Conservation (phyloP, 345 rosid genomes). For the Rhizophora apiculata region DNA sequence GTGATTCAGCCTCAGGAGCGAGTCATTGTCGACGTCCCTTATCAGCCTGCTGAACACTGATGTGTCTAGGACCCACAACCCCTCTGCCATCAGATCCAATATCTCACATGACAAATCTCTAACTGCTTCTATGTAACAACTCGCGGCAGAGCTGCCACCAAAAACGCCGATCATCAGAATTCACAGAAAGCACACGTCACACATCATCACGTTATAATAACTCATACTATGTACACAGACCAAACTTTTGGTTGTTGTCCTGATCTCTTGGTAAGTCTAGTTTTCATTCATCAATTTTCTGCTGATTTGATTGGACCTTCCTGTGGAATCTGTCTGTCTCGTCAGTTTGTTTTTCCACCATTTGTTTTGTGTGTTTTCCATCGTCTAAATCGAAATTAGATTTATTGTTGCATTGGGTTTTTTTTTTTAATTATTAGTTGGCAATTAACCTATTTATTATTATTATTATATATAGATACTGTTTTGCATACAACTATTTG, state of each 20-base stretch:
- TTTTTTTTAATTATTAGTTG: too few relatives aligned
- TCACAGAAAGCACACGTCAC: not conserved
- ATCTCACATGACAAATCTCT: constrained; percentile 65
- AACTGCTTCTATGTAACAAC: constrained; percentile 58
- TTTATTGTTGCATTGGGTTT: too few relatives aligned
- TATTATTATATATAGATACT: too few relatives aligned
- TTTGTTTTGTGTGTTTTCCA: not conserved
- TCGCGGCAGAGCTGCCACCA: constrained; percentile 55
- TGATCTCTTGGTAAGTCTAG: not conserved
- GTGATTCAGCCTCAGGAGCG: constrained; percentile 70
- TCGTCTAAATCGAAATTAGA: too few relatives aligned
- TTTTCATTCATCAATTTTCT: not conserved
- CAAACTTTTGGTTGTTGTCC: not conserved
- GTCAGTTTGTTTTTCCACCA: constrained; percentile 4
- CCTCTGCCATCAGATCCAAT: constrained; percentile 76
- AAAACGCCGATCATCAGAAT: not conserved
- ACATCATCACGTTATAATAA: not conserved
- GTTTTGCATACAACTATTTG: not conserved
- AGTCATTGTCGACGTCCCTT: constrained; percentile 73
- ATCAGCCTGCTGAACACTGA: constrained; percentile 55
- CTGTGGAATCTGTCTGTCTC: not conserved
- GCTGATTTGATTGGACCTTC: constrained; percentile 18
- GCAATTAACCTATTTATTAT: too few relatives aligned
- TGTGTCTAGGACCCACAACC: constrained; percentile 54
- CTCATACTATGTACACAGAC: too few relatives aligned